Base-by-base conservation (phyloP, 345 rosid species). In the Mallotus nudiflorus region DNA sequence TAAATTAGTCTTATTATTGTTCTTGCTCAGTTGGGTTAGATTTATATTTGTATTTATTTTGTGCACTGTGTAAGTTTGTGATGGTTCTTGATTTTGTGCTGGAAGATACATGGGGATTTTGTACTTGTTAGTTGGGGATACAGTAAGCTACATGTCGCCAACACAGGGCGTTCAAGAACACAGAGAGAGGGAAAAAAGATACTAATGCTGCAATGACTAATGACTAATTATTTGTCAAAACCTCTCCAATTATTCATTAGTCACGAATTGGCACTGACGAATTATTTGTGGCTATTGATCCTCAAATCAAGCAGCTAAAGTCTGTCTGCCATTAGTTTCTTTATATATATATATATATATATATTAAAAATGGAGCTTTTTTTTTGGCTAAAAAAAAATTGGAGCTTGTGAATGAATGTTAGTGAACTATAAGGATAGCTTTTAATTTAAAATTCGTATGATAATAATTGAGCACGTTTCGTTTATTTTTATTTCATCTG, bases 241-340 rank as follows among this genome's bases (percentile, higher is more conserved):
- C 88, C 88, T 90, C 94, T 9, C 77, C 82, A 9, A 67, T 84
- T 27, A 90, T 87, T 68, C 87, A 70, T 54, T 98, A 95, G 76
- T 89, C 99, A 22, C 87, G 99, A 57, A 89, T 95, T 69, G 99
- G 98, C 45, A 89, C 96, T 2, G 97, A 95, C 65, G 98, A 92
- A 69, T 83, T 92, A 46, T 92, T 92, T 70, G 73, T 92, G 83
- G 97, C 97, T 33, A 89, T 95, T 7, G 91, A 95, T 85, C 97
- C 98, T n/a, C 37, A 56, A n/a, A 86, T 98, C 8, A 95, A 92
- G 70, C 97, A 95, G 85, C 93, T 95, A n/a, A n/a, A n/a, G n/a
- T n/a, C n/a, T n/a, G n/a, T n/a, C n/a, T n/a, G n/a, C n/a, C n/a
- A n/a, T n/a, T n/a, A n/a, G n/a, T n/a, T n/a, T n/a, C n/a, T n/a